A percentile compares a stretch with the other conserved stretches of the same genome.
phyloP scores from a whole-genome alignment of 139 green algal genomes.

The Trebouxia sp. region DNA sequence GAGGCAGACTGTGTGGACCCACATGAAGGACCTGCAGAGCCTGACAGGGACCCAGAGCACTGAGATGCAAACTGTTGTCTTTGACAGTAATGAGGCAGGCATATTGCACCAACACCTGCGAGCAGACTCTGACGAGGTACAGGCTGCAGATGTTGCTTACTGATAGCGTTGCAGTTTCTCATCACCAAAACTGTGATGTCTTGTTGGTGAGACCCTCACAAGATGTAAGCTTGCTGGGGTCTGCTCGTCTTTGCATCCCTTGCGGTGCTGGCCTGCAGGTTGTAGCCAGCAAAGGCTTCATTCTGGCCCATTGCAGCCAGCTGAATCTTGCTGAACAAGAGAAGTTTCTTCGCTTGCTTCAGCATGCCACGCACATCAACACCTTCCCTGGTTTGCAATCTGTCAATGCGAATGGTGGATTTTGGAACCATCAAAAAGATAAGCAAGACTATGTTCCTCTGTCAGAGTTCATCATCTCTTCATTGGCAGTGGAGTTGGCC shows the following conservation, averaged over 20 bases:
- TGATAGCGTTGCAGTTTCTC: slow-evolving; percentile 9
- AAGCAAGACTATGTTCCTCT: slow-evolving; percentile 11
- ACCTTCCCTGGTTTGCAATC: slow-evolving; percentile 19
- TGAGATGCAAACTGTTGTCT: slow-evolving; percentile 16
- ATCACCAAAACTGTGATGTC: slow-evolving; percentile 1
- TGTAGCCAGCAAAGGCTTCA: slow-evolving; percentile 8
- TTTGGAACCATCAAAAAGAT: slow-evolving; percentile 18
- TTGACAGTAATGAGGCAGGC: slow-evolving; percentile 15
- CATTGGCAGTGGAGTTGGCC: background rate
- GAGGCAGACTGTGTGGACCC: slow-evolving; percentile 16
- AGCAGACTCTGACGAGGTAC: background rate
- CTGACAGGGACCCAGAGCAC: slow-evolving; percentile 7
- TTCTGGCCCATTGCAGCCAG: slow-evolving; percentile 17
- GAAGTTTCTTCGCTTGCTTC: slow-evolving; percentile 15
- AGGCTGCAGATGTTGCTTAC: slow-evolving; percentile 6
- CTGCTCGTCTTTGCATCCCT: background rate
- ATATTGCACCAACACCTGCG: slow-evolving; percentile 10
- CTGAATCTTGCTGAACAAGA: slow-evolving; percentile 13
- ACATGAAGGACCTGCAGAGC: slow-evolving; percentile 14
- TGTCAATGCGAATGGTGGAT: slow-evolving; percentile 4
- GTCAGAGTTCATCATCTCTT: slow-evolving; percentile 18
- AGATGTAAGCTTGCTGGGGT: background rate
- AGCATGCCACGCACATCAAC: slow-evolving; percentile 9
- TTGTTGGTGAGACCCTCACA: background rate
- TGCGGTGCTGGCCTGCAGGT: slow-evolving; percentile 15